Base-by-base conservation (phyloP, 2,329 filamentous ascomycete species). In the Verticillium isaacii region DNA sequence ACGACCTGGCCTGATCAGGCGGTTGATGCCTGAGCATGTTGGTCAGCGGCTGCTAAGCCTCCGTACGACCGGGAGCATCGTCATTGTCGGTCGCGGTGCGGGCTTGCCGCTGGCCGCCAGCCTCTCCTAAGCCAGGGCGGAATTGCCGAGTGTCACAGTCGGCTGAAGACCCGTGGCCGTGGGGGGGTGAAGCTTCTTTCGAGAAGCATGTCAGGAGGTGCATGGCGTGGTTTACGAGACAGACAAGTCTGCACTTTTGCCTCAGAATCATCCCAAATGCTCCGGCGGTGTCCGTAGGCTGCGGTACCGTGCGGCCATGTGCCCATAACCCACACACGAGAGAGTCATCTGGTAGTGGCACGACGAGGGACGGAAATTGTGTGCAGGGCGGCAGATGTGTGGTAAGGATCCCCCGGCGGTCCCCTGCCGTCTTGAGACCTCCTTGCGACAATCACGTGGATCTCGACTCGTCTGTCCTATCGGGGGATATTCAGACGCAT, bases 361-460 rank as follows among this genome's bases (percentile, higher is more conserved):
- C 45, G 45, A 52, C 19, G 19, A 25, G 9, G 19, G 19, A 11
- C 45, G 45, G 45, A 23, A 2, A 19, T 9, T 23, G n/a, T 52
- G 19, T 9, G 45, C 19, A 23, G 11, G 19, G 19, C 45, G 45
- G 19, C 45, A 52, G 45, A 52, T 52, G 45, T 25, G 45, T 25
- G 3, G 45, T 52, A 52, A 12, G 45, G 45, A 19, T 29, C 45
- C n/a, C 45, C 45, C 19, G n/a, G 45, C 5, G 7, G 23, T 3
- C 23, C 19, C 45, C 19, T 19, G 19, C 19, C 45, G 45, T 52
- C 45, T 52, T 52, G 45, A 52, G 45, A 52, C 17, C 61, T 60
- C 63, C 63, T 63, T 65, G 63, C 37, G 60, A 62, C 59, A 60
- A 65, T 63, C 62, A 56, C 58, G 57, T 63, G 62, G 57, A 63